Conservation (phyloP, 2,329 filamentous ascomycete species). For the Stagonosporopsis vannaccii region DNA sequence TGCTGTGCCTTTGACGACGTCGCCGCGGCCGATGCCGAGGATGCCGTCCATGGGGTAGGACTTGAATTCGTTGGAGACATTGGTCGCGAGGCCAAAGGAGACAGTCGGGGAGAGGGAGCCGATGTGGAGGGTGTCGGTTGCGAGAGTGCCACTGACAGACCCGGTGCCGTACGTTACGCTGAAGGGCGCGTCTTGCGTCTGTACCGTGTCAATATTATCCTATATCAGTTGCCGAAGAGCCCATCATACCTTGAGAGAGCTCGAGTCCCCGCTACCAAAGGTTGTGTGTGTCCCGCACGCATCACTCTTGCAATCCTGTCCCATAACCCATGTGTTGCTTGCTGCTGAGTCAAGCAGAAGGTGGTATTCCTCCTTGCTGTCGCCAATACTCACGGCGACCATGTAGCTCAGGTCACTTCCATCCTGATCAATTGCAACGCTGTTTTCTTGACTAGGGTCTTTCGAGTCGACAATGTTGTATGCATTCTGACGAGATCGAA, state of each 20-base stretch:
- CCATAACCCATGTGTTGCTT: conserved; percentile 83
- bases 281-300: conserved; percentile 75
- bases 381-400: conserved; percentile 58
- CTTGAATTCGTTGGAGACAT: conserved; percentile 75
- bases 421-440: conserved; percentile 61
- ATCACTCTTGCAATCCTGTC: conserved; percentile 68
- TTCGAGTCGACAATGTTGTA: conserved; percentile 53
- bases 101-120: conserved; percentile 70
- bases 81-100: conserved; percentile 75
- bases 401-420: conserved; percentile 64
- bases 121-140: conserved; percentile 71
- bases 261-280: conserved; percentile 72
- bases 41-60: conserved; percentile 89
- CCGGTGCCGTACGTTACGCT: conserved; percentile 80
- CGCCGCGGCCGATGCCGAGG: conserved; percentile 74
- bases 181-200: conserved; percentile 63
- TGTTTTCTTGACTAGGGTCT: conserved; percentile 50
- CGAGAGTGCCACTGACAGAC: conserved; percentile 70
- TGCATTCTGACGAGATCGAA: conserved; percentile 54
- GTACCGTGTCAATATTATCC: neutral
- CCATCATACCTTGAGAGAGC: conserved; percentile 59
- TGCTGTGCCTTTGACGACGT: conserved; percentile 38
- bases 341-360: conserved; percentile 64
- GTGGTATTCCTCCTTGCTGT: conserved; percentile 59
- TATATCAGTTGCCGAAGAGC: neutral